These are phyloP conservation scores for Hypholoma fasciculare DNA, from an alignment of 768 basidiomycete genomes.

Conservation along the genomic window DNA sequence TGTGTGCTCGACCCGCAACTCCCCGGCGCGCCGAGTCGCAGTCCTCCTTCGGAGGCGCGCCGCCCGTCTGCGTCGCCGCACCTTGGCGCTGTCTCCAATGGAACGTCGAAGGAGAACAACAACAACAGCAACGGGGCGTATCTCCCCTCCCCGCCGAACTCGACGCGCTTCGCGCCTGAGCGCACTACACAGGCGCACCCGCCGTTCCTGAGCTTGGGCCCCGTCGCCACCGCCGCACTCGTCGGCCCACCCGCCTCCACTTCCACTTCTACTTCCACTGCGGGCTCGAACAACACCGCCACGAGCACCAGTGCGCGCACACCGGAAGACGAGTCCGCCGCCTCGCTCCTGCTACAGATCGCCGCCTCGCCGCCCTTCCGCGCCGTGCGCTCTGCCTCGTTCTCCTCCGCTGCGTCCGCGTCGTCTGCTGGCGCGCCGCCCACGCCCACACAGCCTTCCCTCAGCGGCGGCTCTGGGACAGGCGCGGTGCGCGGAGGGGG, in stretches of 20 bases:
- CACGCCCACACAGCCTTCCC: background rate
- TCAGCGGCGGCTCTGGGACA: background rate
- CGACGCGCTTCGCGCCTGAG: constrained; percentile 44
- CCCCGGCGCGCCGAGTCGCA: constrained; percentile 1
- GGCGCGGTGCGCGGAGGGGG: background rate
- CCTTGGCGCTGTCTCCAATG: constrained; percentile 34
- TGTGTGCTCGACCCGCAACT: constrained; percentile 31
- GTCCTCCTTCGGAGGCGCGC: constrained; percentile 8
- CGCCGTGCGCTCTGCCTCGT: constrained; percentile 9
- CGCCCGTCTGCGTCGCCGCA: constrained; percentile 54
- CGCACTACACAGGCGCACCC: constrained; percentile 32
- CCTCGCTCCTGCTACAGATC: constrained; percentile 67
- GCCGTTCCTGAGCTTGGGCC: constrained; percentile 41
- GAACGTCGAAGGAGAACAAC: background rate
- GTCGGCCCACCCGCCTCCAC: background rate
- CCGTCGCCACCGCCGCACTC: constrained; percentile 9
- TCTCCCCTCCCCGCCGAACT: no score
- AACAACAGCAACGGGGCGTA: no score
- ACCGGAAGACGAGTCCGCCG: constrained; percentile 71
- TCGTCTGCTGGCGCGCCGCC: background rate
- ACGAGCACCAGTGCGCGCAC: constrained; percentile 32
- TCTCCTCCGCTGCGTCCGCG: background rate
- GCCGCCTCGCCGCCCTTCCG: constrained; percentile 37
- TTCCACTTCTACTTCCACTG: background rate
- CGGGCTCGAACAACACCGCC: background rate